phyloP scores from a whole-genome alignment of 139 green algal species.

The Coelastrella sp. region DNA sequence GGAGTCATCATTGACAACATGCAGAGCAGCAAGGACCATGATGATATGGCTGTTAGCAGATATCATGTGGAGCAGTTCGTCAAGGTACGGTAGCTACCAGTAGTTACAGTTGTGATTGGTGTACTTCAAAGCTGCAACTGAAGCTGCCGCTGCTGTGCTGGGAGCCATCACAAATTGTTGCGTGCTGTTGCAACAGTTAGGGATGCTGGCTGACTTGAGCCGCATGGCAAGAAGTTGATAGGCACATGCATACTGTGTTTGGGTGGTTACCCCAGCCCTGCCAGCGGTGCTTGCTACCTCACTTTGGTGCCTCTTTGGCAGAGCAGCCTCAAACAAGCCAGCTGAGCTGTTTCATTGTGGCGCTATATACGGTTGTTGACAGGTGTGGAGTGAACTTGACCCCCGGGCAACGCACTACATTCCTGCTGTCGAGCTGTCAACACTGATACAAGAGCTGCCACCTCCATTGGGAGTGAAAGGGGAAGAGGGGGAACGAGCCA shows the following conservation, averaged over 20 bases:
- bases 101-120: too few relatives aligned
- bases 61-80: constrained; percentile 54
- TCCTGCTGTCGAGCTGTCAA: constrained; percentile 51
- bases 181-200: too few relatives aligned
- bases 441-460: constrained; percentile 60
- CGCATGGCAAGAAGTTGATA: too few relatives aligned
- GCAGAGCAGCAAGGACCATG: constrained; percentile 44
- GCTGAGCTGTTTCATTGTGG: too few relatives aligned
- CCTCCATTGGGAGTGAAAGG: constrained; percentile 64
- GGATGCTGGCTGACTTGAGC: too few relatives aligned
- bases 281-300: background rate
- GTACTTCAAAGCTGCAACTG: too few relatives aligned
- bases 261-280: too few relatives aligned
- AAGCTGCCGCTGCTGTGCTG: too few relatives aligned
- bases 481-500: constrained; percentile 25
- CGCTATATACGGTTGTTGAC: background rate
- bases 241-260: background rate
- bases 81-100: too few relatives aligned
- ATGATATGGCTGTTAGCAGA: constrained; percentile 58
- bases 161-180: too few relatives aligned
- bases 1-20: constrained; percentile 80
- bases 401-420: constrained; percentile 64
- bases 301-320: too few relatives aligned
- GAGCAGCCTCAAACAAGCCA: too few relatives aligned
- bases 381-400: constrained; percentile 73